These are phyloP conservation scores for Backusella luteola DNA, from an alignment of 192 early-diverging fungal species.

Conservation along the genomic window DNA sequence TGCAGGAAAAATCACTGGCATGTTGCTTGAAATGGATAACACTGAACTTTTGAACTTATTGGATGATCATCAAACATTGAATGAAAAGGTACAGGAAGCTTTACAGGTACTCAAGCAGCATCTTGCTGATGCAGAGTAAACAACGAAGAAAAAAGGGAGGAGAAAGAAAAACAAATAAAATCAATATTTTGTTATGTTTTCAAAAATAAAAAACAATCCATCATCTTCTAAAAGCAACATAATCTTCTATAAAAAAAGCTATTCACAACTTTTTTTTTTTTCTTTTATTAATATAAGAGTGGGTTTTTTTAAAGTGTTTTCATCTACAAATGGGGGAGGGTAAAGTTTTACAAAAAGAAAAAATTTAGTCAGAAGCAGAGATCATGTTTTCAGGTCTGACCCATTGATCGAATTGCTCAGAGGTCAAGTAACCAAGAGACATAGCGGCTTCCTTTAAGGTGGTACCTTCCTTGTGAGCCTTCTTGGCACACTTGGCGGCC, in stretches of 20 bases:
- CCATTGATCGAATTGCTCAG: conserved; percentile 95
- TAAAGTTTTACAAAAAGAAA: neutral
- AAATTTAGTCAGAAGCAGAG: conserved; percentile 7
- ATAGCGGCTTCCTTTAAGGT: conserved; percentile 94
- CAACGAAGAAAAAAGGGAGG: neutral
- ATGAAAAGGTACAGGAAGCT: conserved; percentile 84
- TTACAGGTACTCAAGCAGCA: conserved; percentile 80
- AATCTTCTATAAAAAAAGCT: neutral
- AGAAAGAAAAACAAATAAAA: neutral
- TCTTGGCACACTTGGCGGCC: conserved; percentile 92
- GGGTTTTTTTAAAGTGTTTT: neutral
- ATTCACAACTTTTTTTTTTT: neutral
- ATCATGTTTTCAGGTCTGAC: conserved; percentile 92
- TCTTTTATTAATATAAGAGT: neutral
- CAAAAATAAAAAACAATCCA: neutral
- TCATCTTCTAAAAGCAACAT: neutral
- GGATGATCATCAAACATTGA: conserved; percentile 78
- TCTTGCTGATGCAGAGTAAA: neutral
- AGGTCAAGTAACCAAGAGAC: conserved; percentile 78
- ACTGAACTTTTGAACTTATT: conserved; percentile 87
- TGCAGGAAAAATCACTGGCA: conserved; percentile 98
- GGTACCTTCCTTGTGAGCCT: conserved; percentile 46
- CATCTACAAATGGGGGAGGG: neutral
- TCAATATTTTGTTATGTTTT: neutral
- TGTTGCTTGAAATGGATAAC: conserved; percentile 98